Percentiles rank a stretch among this genome's conserved stretches.
phyloP scores from a whole-genome alignment of 805 yeast genomes.

The Myxozyma neglecta region DNA sequence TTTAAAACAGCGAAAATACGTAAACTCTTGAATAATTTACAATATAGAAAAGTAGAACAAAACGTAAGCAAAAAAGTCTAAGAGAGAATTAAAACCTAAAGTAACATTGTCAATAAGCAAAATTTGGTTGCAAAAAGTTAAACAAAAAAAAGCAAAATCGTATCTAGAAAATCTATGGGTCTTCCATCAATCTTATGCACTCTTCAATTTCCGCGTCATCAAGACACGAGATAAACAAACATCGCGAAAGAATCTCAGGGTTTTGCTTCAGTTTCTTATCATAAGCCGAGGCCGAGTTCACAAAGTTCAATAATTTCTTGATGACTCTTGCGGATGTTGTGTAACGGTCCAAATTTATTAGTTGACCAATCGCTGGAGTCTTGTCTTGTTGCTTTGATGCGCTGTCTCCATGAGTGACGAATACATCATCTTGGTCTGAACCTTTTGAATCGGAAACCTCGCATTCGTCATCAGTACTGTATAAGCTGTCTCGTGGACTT shows the following conservation, averaged over 20 bases:
- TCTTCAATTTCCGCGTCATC: conserved; percentile 59
- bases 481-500: conserved; percentile 21
- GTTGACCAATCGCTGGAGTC: conserved; percentile 1
- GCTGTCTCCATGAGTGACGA: neutral
- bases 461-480: conserved; percentile 35
- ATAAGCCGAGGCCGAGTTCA: conserved; percentile 82
- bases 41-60: neutral
- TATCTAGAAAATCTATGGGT: neutral
- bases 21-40: neutral
- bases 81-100: neutral
- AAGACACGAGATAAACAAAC: conserved; percentile 74
- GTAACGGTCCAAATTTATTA: conserved; percentile 78
- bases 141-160: too few species aligned
- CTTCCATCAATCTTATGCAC: conserved; percentile 43
- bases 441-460: neutral
- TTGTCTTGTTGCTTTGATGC: neutral
- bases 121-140: too few species aligned
- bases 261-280: conserved; percentile 46
- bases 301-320: conserved; percentile 71
- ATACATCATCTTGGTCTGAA: conserved; percentile 1
- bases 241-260: conserved; percentile 72
- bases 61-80: neutral
- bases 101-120: neutral
- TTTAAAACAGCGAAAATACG: too few species aligned
- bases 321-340: conserved; percentile 74